These are phyloP conservation scores for Candida coleopterorum DNA, from an alignment of 805 yeast species.

Conservation along the genomic window DNA sequence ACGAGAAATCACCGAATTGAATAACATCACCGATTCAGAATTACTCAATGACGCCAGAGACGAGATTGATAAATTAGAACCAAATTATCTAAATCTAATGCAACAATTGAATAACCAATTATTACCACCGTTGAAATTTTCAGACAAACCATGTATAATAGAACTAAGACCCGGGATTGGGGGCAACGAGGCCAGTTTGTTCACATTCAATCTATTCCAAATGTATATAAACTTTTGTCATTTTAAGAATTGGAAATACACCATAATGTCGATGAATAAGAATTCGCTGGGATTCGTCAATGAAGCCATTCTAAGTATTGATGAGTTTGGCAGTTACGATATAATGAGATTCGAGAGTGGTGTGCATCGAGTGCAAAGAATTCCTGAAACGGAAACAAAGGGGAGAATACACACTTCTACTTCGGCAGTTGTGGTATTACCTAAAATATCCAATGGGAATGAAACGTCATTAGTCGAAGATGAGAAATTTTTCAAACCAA, in stretches of 20 bases:
- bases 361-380: slow-evolving; percentile 91
- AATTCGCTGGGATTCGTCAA: slow-evolving; percentile 66
- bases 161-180: slow-evolving; percentile 96
- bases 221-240: slow-evolving; percentile 80
- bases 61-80: slow-evolving; percentile 50
- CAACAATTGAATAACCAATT: slow-evolving; percentile 50
- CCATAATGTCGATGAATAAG: slow-evolving; percentile 51
- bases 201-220: slow-evolving; percentile 70
- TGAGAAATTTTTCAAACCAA: slow-evolving; percentile 74
- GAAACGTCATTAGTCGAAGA: slow-evolving; percentile 42
- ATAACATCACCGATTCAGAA: slow-evolving; percentile 27
- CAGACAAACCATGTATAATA: slow-evolving; percentile 70
- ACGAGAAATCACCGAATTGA: slow-evolving; percentile 21
- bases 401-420: slow-evolving; percentile 96
- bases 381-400: slow-evolving; percentile 89
- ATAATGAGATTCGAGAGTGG: slow-evolving; percentile 82
- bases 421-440: slow-evolving; percentile 90
- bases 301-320: slow-evolving; percentile 66
- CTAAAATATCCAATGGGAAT: slow-evolving; percentile 62
- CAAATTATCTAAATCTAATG: slow-evolving; percentile 40
- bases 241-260: slow-evolving; percentile 60
- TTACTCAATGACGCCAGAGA: slow-evolving; percentile 51
- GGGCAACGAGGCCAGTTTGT: slow-evolving; percentile 88
- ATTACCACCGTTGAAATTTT: slow-evolving; percentile 72
- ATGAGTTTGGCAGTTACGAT: slow-evolving; percentile 74